Conservation (phyloP, 2,329 filamentous ascomycete genomes). For the Epichloe hybrida region DNA sequence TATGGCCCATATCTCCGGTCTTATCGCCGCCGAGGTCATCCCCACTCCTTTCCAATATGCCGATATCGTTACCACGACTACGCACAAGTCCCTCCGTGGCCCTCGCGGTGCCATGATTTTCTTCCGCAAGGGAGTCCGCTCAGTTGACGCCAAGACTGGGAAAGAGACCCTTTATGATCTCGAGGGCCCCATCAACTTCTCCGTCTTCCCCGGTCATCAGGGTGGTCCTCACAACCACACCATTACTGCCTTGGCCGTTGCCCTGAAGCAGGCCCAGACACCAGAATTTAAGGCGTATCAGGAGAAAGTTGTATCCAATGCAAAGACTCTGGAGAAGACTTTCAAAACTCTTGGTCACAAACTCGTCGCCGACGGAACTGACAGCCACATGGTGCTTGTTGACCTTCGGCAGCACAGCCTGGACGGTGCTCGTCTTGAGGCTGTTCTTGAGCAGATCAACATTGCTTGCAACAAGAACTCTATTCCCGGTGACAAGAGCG, state of each 20-base stretch:
- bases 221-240: conserved; percentile 99
- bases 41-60: conserved; percentile 85
- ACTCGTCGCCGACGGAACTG: conserved; percentile 87
- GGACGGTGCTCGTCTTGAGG: conserved; percentile 90
- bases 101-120: conserved; percentile 99
- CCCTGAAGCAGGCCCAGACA: conserved; percentile 82
- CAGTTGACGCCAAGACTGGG: conserved; percentile 77
- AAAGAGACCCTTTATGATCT: conserved; percentile 87
- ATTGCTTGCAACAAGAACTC: conserved; percentile 99
- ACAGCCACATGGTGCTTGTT: conserved; percentile 93
- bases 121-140: conserved; percentile 93
- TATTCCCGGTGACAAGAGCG: conserved; percentile 93
- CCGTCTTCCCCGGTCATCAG: conserved; percentile 97
- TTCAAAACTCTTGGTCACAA: conserved; percentile 85
- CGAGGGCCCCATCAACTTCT: conserved; percentile 94
- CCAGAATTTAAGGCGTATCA: conserved; percentile 93
- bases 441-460: conserved; percentile 93
- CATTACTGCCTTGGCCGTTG: conserved; percentile 91
- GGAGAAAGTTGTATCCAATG: conserved; percentile 81
- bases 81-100: conserved; percentile 96
- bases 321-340: conserved; percentile 75
- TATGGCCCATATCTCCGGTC: conserved; percentile 97
- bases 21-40: conserved; percentile 86
- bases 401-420: conserved; percentile 80
- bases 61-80: conserved; percentile 95